Percentiles rank a stretch among this genome's conserved stretches.
These are phyloP conservation scores for Plasmodium vivax DNA, from an alignment of 169 alveolate genomes.

Conservation along the genomic window DNA sequence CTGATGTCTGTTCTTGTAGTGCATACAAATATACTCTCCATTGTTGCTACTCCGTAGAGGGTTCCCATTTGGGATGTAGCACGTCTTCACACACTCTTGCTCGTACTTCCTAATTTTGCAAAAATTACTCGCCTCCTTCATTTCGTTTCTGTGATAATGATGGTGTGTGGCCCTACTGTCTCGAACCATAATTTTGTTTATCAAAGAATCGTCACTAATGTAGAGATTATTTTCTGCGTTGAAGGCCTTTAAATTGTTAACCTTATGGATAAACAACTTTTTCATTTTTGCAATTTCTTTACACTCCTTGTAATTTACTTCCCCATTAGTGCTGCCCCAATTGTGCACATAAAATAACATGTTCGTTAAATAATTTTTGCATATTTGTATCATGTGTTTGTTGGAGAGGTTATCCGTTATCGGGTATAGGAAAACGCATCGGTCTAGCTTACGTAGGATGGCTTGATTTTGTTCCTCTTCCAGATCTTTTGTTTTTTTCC, in stretches of 20 bases:
- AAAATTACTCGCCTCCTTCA: neutral
- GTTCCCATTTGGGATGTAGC: neutral
- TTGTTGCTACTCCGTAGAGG: neutral
- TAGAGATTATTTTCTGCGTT: conserved; percentile 23
- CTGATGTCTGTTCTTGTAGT: conserved; percentile 4
- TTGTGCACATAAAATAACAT: conserved; percentile 5
- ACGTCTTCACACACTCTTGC: neutral
- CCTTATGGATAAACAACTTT: neutral
- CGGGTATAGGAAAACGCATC: conserved; percentile 15
- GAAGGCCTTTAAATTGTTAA: conserved; percentile 26
- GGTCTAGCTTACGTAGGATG: neutral
- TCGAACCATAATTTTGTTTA: conserved; percentile 12
- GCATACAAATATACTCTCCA: neutral
- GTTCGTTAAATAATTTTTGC: conserved; percentile 30
- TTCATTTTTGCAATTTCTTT: conserved; percentile 20
- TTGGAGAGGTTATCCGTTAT: conserved; percentile 1
- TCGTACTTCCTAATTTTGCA: conserved; percentile 16
- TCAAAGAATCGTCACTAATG: conserved; percentile 44
- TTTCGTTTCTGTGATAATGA: neutral
- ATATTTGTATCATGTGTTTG: conserved; percentile 31
- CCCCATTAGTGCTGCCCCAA: neutral
- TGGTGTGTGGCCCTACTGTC: neutral
- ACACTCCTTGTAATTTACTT: neutral
- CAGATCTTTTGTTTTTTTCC: neutral
- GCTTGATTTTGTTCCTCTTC: conserved; percentile 1